A percentile compares a stretch with the other conserved stretches of the same genome.
Evolutionary conservation across 306 rosid species (phyloP).

Genomic region (Vigna reflexopilosa): DNA sequence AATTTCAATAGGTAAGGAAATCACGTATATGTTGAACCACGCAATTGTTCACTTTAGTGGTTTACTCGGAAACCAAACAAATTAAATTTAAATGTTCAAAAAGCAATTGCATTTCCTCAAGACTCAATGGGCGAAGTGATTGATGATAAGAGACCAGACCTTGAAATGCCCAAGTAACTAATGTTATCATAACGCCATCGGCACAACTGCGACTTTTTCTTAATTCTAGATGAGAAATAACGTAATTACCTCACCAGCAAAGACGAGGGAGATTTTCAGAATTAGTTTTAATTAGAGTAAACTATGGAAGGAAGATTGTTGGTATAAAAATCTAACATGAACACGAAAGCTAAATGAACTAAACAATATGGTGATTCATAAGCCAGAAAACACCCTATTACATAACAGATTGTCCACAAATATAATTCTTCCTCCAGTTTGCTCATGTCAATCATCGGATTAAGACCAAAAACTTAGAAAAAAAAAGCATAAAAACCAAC

Average conservation of each 20-base stretch:
- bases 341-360: not conserved
- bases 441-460: slow-evolving; percentile 44
- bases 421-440: not conserved
- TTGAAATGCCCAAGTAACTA: slow-evolving; percentile 73
- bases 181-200: not conserved
- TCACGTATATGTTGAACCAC: no score
- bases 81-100: no score
- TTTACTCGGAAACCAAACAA: no score
- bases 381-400: slow-evolving; percentile 47
- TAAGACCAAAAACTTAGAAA: slow-evolving; percentile 22
- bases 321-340: not conserved
- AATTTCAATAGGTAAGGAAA: no score
- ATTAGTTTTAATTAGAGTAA: no score
- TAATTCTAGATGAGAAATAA: no score
- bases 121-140: slow-evolving; percentile 57
- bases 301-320: no score
- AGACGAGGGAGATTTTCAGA: no score
- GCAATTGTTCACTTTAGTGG: no score
- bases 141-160: slow-evolving; percentile 91
- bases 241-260: no score
- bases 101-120: slow-evolving; percentile 62
- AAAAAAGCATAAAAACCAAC: slow-evolving; percentile 42
- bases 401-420: slow-evolving; percentile 49
- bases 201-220: not conserved
- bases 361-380: slow-evolving; percentile 30